phyloP scores from a whole-genome alignment of 495 filamentous ascomycete genomes.

The Hypoxylon fuscum region DNA sequence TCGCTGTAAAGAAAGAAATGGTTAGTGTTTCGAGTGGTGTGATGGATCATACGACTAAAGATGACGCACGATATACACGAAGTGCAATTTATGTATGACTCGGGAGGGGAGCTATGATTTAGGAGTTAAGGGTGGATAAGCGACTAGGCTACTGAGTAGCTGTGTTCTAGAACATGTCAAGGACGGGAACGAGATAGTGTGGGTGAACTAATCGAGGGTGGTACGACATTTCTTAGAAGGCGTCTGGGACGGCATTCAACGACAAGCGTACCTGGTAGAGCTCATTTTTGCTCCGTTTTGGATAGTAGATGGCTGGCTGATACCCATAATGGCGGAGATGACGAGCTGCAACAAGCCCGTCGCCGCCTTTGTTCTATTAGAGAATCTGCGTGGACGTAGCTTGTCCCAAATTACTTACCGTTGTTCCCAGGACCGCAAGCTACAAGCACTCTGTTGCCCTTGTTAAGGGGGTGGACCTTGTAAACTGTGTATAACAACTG shows the following conservation, averaged over 20 bases:
- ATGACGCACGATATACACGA: slow-evolving; percentile 33
- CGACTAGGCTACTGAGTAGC: not conserved
- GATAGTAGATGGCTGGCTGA: slow-evolving; percentile 88
- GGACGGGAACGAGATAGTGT: slow-evolving; percentile 1
- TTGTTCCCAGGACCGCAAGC: slow-evolving; percentile 96
- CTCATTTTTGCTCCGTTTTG: slow-evolving; percentile 88
- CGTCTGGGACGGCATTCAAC: slow-evolving; percentile 5
- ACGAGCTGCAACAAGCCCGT: slow-evolving; percentile 93
- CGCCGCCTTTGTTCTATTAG: slow-evolving; percentile 70
- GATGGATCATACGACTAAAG: not conserved
- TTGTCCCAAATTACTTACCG: slow-evolving; percentile 61
- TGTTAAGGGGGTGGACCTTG: slow-evolving; percentile 77
- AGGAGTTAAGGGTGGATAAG: not conserved
- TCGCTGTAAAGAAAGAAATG: slow-evolving; percentile 58
- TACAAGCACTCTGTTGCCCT: slow-evolving; percentile 80
- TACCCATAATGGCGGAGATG: slow-evolving; percentile 97
- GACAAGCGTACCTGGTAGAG: slow-evolving; percentile 75
- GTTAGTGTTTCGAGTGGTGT: slow-evolving; percentile 18
- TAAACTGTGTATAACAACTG: slow-evolving; percentile 69
- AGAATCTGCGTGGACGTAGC: slow-evolving; percentile 24
- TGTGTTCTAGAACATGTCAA: slow-evolving; percentile 4
- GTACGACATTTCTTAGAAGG: slow-evolving; percentile 1
- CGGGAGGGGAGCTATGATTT: not conserved
- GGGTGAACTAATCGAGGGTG: not conserved
- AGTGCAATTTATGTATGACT: not conserved